A percentile compares a stretch with the other conserved stretches of the same genome.
phyloP scores from a whole-genome alignment of 1,284 basidiomycete species.

The Boletus subluridellus region DNA sequence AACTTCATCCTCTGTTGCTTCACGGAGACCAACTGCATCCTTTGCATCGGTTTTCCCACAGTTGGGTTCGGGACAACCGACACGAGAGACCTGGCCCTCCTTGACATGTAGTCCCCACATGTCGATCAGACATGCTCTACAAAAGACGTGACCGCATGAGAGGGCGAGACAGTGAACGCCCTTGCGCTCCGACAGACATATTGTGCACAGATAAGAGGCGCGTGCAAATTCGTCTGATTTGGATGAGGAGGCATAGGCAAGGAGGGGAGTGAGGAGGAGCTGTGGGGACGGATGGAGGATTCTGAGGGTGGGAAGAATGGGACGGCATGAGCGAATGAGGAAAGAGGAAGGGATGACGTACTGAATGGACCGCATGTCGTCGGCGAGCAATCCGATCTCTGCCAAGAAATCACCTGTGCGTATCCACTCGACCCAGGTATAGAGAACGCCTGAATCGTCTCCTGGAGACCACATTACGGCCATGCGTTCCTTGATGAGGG shows the following conservation, averaged over 20 bases:
- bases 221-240: conserved; percentile 53
- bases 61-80: conserved; percentile 69
- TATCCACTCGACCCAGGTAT: conserved; percentile 67
- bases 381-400: conserved; percentile 35
- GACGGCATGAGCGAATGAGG: conserved; percentile 1
- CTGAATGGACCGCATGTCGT: conserved; percentile 39
- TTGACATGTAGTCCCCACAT: conserved; percentile 73
- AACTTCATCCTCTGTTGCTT: conserved; percentile 70
- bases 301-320: conserved; percentile 34
- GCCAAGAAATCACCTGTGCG: conserved; percentile 60
- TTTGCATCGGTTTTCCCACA: conserved; percentile 60
- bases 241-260: conserved; percentile 46
- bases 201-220: conserved; percentile 60
- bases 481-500: conserved; percentile 42
- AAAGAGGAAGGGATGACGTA: conserved; percentile 32
- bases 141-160: conserved; percentile 68
- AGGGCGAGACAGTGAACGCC: conserved; percentile 67
- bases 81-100: conserved; percentile 67
- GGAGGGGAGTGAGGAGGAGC: conserved; percentile 47
- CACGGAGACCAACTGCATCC: conserved; percentile 29
- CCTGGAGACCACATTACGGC: conserved; percentile 56
- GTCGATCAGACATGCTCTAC: conserved; percentile 63
- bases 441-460: conserved; percentile 58
- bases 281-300: conserved; percentile 55
- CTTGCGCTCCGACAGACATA: conserved; percentile 68